phyloP scores from a whole-genome alignment of 108 stramenopile genomes.

The Pelagomonas calceolata region DNA sequence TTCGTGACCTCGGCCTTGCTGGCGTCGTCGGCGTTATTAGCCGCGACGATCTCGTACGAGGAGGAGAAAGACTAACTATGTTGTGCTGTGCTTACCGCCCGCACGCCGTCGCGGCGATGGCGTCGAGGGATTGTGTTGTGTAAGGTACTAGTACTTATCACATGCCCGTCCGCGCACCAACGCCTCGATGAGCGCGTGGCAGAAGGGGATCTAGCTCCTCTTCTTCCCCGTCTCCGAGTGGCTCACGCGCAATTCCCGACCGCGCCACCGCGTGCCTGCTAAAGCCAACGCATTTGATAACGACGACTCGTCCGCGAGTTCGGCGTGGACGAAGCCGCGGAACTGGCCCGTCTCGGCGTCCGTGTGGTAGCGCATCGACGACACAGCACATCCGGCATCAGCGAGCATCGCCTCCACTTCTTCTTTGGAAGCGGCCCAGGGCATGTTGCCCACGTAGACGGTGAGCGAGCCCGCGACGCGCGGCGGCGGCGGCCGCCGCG shows the following conservation, averaged over 20 bases:
- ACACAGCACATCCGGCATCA: conserved; percentile 28
- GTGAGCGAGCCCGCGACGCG: conserved; percentile 35
- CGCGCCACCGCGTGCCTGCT: background rate
- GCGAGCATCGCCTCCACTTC: conserved; percentile 25
- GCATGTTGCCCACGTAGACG: conserved; percentile 49
- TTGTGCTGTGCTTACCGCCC: no score
- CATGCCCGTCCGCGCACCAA: no score
- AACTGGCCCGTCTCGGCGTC: conserved; percentile 50
- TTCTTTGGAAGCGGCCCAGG: conserved; percentile 39
- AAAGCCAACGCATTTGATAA: background rate
- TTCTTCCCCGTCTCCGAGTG: background rate
- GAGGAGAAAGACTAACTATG: no score
- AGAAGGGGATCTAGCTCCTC: no score
- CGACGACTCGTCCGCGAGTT: conserved; percentile 28
- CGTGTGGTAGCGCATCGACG: conserved; percentile 37
- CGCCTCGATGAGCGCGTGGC: no score
- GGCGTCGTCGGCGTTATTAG: no score
- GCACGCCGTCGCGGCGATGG: no score
- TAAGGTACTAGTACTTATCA: no score
- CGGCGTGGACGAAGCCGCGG: conserved; percentile 38
- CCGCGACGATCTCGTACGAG: no score
- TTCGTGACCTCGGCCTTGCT: no score
- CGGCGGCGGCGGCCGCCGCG: background rate
- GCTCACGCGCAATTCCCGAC: background rate
- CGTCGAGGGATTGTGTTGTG: no score